Base-by-base conservation (phyloP, 1,284 basidiomycete species). In the Trametes hirsuta region DNA sequence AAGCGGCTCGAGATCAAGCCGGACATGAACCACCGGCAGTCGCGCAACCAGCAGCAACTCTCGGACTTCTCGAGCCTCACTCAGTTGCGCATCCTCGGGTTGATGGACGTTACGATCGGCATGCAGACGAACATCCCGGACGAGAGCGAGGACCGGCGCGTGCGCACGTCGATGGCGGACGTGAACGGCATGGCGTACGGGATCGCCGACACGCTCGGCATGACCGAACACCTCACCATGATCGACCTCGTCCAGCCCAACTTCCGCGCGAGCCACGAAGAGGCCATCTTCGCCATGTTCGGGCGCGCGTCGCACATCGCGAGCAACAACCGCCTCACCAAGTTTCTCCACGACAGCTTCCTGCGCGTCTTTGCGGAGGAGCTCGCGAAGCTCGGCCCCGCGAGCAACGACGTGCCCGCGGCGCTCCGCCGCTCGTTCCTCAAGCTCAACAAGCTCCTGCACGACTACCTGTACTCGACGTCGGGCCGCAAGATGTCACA, bases 281-380 rank as follows among this genome's bases (percentile, higher is more conserved):
- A 97, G 75, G 94, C 93, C n/a, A 79, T 99, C 25, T 97, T 99
- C 70, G 97, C 95, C 18, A 94, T 99, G 85, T 98, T 99, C 74
- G 96, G 94, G 35, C 84, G 88, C 1, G 81, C 88, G 2, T 84
- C 88, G 35, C 86, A 88, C 2, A 80, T 80, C n/a, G 82, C 81
- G 40, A 84, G 82, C 65, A 86, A 87, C 53, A 89, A 88, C 59
- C 76, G 77, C 25, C 74, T 91, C 22, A 84, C 91, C 11, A 95
- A 92, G 73, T 95, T 84, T 71, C 81, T 97, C 9, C 91, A 91
- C 66, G 93, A 95, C 72, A 82, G 85, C 60, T 95, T 96, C 72
- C 76, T 90, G 3, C 69, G 76, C 9, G 82, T 83, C 18, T 86
- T 97, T 67, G 72, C 76, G 34, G 69, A 74, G 9, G 85, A 93